phyloP scores from a whole-genome alignment of 257 asterid species.

The Asclepias syriaca region DNA sequence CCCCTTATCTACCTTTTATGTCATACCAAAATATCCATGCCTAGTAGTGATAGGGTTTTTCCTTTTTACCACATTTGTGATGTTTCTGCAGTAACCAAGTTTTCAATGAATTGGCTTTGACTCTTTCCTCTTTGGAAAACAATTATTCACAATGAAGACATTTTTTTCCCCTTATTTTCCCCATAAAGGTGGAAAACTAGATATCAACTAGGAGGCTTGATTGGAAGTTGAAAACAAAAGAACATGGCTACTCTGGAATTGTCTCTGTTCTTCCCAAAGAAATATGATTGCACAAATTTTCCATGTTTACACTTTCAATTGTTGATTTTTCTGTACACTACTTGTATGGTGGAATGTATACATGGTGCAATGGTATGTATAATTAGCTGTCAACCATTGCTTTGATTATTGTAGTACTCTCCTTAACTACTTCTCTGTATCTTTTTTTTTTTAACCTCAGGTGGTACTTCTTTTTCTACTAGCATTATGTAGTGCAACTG shows the following conservation, averaged over 20 bases:
- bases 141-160: not conserved
- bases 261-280: not conserved
- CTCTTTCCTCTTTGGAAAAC: not conserved
- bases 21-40: not conserved
- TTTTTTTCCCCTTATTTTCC: not conserved
- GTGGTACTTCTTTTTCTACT: conserved; percentile 58
- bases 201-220: not conserved
- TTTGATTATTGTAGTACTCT: not conserved
- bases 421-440: conserved; percentile 13
- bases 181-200: not conserved
- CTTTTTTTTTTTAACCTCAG: conserved; percentile 35
- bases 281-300: not conserved
- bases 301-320: not conserved
- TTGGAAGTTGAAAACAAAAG: not conserved
- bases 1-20: not conserved
- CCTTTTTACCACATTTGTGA: not conserved
- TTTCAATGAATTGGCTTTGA: conserved; percentile 2
- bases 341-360: not conserved
- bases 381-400: not conserved
- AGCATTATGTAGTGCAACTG: conserved; percentile 26
- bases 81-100: not conserved
- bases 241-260: not conserved
- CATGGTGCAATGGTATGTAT: not conserved
- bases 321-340: not conserved
- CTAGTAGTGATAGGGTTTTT: not conserved